phyloP scores from a whole-genome alignment of 345 rosid species.

The Eucalyptus lansdowneana region DNA sequence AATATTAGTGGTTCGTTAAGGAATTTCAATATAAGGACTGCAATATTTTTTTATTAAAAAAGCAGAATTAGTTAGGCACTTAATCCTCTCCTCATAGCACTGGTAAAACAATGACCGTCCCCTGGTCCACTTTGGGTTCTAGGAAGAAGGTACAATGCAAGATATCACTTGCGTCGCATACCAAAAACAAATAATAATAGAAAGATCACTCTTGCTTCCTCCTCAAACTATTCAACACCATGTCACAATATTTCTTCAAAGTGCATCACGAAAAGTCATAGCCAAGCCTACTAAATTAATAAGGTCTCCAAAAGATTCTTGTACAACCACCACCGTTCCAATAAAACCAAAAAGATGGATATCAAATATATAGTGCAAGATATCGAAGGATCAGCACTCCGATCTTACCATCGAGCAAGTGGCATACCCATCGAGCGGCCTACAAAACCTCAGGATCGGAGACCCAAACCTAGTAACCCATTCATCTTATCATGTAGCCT shows the following conservation, averaged over 20 bases:
- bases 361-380: not conserved
- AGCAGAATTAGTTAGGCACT: not conserved
- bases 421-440: no score
- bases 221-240: not conserved
- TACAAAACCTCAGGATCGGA: fast-evolving
- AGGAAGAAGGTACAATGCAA: not conserved
- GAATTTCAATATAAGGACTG: not conserved
- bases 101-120: not conserved
- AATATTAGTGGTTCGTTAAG: fast-evolving
- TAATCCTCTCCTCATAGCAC: not conserved
- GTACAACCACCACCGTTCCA: not conserved
- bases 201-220: not conserved
- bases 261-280: not conserved
- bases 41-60: not conserved
- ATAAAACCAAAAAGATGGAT: not conserved
- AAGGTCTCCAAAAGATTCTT: not conserved
- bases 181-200: fast-evolving
- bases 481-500: not conserved
- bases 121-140: not conserved
- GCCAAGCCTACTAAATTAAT: not conserved
- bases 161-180: not conserved
- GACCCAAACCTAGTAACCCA: no score
- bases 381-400: not conserved
- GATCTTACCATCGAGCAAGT: not conserved
- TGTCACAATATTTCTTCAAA: not conserved